Percentiles rank a stretch among this genome's conserved stretches.
Evolutionary conservation across 192 early-diverging fungal genomes (phyloP).

Genomic region (Geosiphon pyriformis): DNA sequence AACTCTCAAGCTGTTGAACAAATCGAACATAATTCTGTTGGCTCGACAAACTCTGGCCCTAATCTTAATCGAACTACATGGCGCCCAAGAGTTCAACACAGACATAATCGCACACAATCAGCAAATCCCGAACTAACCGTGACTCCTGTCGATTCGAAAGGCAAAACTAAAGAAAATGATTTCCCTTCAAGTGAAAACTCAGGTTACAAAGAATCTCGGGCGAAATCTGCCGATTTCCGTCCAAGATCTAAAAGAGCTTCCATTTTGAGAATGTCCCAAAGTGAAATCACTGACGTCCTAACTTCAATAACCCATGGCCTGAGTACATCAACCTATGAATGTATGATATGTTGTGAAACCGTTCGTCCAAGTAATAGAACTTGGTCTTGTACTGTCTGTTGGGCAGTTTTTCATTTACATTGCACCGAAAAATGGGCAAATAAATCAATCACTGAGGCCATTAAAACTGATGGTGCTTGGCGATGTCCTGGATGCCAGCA

Average conservation of each 20-base stretch:
- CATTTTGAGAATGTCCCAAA: constrained; percentile 16
- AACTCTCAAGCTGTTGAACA: too few species aligned
- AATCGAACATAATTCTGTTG: too few species aligned
- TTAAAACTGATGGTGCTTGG: constrained; percentile 49
- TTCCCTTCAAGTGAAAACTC: not conserved
- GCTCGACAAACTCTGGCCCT: too few species aligned
- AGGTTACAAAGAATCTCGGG: not conserved
- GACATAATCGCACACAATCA: not conserved
- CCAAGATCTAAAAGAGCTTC: not conserved
- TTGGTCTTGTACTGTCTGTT: constrained; percentile 87
- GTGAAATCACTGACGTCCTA: constrained; percentile 51
- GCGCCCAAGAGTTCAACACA: not conserved
- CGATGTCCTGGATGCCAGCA: constrained; percentile 92
- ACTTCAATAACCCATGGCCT: constrained; percentile 60
- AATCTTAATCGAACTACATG: not conserved
- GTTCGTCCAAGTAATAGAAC: constrained; percentile 63
- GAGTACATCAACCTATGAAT: constrained; percentile 74
- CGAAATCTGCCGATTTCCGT: not conserved
- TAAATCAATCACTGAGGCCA: constrained; percentile 36
- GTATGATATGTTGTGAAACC: constrained; percentile 94
- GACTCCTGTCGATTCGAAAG: not conserved
- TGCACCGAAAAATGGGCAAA: constrained; percentile 80
- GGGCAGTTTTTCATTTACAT: constrained; percentile 84
- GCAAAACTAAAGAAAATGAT: not conserved
- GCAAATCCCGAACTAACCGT: not conserved